Percentiles rank a stretch among this genome's conserved stretches.
Evolutionary conservation across 805 yeast species (phyloP).

Genomic region (Yarrowia sp.): DNA sequence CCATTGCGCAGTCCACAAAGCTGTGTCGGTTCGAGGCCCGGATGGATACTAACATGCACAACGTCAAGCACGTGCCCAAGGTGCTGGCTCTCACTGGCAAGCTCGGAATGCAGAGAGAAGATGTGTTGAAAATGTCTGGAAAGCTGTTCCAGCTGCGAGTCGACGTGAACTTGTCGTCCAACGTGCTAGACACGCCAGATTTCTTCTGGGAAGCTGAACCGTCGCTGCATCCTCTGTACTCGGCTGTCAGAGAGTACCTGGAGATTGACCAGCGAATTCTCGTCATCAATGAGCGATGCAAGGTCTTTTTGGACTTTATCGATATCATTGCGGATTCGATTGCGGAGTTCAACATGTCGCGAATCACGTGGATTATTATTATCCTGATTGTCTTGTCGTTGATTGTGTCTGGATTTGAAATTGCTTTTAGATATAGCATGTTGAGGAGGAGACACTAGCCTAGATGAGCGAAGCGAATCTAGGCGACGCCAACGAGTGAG

Average conservation of each 20-base stretch:
- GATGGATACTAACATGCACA: conserved; percentile 81
- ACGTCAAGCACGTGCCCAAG: conserved; percentile 89
- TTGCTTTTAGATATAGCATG: conserved; percentile 63
- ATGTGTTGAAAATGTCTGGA: conserved; percentile 86
- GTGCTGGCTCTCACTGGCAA: conserved; percentile 89
- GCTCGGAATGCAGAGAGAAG: conserved; percentile 82
- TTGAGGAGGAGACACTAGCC: conserved; percentile 41
- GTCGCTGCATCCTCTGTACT: conserved; percentile 88
- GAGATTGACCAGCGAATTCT: conserved; percentile 96
- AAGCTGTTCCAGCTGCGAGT: conserved; percentile 87
- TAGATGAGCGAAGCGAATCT: no score
- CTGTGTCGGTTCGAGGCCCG: conserved; percentile 89
- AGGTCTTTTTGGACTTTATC: conserved; percentile 90
- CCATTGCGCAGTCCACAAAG: conserved; percentile 95
- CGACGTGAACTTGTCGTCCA: conserved; percentile 90
- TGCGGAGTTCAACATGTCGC: conserved; percentile 89
- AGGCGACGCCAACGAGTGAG: no score
- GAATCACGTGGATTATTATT: conserved; percentile 90
- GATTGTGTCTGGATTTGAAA: conserved; percentile 76
- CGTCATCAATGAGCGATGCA: conserved; percentile 91
- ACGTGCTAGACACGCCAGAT: conserved; percentile 92
- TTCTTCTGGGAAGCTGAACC: conserved; percentile 97
- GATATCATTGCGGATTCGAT: conserved; percentile 93
- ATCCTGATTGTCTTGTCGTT: conserved; percentile 80
- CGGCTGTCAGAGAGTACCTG: conserved; percentile 86